Conservation (phyloP, 1,139 yeast genomes). For the Yueomyces sp. region DNA sequence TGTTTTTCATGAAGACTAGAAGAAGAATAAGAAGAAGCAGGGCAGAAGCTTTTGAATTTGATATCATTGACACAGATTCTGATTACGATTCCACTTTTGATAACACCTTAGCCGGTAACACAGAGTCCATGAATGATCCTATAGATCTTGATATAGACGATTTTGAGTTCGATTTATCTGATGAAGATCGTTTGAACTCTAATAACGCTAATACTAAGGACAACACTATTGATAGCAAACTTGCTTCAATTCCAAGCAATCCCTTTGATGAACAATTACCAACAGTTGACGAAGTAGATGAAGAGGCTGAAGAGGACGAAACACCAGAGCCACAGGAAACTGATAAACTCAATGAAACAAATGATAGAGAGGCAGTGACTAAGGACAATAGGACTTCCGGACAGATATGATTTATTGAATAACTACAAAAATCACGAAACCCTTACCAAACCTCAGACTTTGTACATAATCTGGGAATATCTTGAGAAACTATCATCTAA, state of each 20-base stretch:
- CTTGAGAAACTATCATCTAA: too few species aligned
- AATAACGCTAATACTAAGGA: not conserved
- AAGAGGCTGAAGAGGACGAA: not conserved
- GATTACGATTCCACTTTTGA: conserved; percentile 24
- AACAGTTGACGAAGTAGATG: not conserved
- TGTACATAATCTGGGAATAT: too few species aligned
- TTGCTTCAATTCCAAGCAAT: not conserved
- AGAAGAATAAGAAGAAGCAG: conserved; percentile 46
- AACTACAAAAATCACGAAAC: too few species aligned
- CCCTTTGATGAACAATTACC: conserved; percentile 1
- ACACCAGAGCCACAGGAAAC: not conserved
- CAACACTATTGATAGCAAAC: not conserved
- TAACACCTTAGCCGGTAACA: conserved; percentile 6
- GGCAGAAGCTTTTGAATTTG: conserved; percentile 68
- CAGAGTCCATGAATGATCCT: conserved; percentile 7
- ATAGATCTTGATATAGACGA: conserved; percentile 13
- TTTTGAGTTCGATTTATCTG: conserved; percentile 23
- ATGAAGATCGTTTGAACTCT: conserved; percentile 13
- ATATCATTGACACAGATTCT: conserved; percentile 49
- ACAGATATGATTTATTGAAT: too few species aligned
- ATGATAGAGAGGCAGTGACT: too few species aligned
- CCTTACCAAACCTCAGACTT: too few species aligned
- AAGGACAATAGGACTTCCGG: too few species aligned
- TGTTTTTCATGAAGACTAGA: conserved; percentile 32
- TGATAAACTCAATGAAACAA: too few species aligned